Evolutionary conservation across 2,329 filamentous ascomycete genomes (phyloP).

Genomic region (Colletotrichum lentis): DNA sequence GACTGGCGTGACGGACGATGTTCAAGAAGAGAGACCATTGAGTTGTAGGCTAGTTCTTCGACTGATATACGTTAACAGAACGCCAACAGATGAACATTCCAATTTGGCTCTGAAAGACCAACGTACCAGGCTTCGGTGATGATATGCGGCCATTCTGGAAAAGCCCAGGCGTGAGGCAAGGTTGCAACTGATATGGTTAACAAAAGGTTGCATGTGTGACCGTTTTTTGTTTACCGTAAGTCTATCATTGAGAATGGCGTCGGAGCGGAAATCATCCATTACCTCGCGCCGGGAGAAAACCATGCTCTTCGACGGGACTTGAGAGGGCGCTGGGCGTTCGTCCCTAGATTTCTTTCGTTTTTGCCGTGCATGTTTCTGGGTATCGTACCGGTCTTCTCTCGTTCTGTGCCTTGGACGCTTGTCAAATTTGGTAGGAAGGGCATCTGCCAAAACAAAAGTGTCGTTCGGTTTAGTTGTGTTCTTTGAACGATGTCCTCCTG

Average conservation of each 20-base stretch:
- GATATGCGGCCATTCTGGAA: conserved; percentile 53
- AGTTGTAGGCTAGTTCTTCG: conserved; percentile 33
- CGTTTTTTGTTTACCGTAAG: conserved; percentile 46
- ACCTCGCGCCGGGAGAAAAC: conserved; percentile 55
- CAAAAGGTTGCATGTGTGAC: conserved; percentile 11
- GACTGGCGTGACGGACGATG: conserved; percentile 16
- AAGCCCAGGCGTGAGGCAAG: conserved; percentile 51
- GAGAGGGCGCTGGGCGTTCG: conserved; percentile 17
- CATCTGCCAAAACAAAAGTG: background rate
- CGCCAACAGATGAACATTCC: background rate
- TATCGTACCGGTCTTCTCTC: conserved; percentile 63
- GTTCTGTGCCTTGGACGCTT: conserved; percentile 65
- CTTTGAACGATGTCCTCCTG: background rate
- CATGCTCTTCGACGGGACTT: conserved; percentile 38
- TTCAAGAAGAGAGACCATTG: conserved; percentile 29
- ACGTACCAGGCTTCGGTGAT: conserved; percentile 46
- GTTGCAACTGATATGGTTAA: conserved; percentile 46
- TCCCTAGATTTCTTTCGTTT: conserved; percentile 40
- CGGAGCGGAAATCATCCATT: conserved; percentile 64
- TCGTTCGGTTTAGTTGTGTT: background rate
- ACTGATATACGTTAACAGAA: background rate
- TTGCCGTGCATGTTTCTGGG: conserved; percentile 43
- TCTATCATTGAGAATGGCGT: conserved; percentile 56
- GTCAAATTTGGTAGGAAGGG: conserved; percentile 50
- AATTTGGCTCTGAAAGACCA: background rate